phyloP scores from a whole-genome alignment of 345 rosid species.

The Eucalyptus sideroxylon region DNA sequence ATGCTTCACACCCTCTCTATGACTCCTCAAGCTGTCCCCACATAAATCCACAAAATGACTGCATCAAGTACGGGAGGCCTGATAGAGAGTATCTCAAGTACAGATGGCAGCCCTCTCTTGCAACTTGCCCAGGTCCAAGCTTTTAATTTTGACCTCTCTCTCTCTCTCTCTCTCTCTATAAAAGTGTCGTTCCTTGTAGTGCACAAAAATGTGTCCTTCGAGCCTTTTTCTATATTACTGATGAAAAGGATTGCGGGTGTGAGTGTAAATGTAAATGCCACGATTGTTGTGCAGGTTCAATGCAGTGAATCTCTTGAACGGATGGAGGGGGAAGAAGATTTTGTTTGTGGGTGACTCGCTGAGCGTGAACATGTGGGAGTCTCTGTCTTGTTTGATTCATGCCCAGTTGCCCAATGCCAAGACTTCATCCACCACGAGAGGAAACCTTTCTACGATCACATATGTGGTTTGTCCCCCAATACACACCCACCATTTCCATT shows the following conservation, averaged over 20 bases:
- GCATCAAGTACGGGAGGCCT: constrained; percentile 45
- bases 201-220: not conserved
- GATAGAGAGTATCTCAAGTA: constrained; percentile 40
- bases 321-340: constrained; percentile 85
- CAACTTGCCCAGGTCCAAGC: constrained; percentile 28
- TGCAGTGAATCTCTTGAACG: constrained; percentile 61
- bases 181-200: not conserved
- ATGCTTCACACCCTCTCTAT: constrained; percentile 35
- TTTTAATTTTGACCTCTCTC: not conserved
- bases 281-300: constrained; percentile 41
- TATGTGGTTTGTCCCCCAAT: constrained; percentile 31
- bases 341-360: constrained; percentile 98
- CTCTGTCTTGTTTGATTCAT: constrained; percentile 60
- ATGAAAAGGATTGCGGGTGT: not conserved
- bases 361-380: constrained; percentile 71
- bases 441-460: constrained; percentile 40
- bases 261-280: not conserved
- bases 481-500: not conserved
- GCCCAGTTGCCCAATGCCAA: constrained; percentile 61
- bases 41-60: constrained; percentile 32
- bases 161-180: no score
- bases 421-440: constrained; percentile 19
- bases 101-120: constrained; percentile 60
- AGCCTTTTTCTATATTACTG: not conserved
- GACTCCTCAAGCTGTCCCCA: constrained; percentile 31